Percentiles rank a stretch among this genome's conserved stretches.
phyloP scores from a whole-genome alignment of 306 rosid species.

The Ormosia emarginata region DNA sequence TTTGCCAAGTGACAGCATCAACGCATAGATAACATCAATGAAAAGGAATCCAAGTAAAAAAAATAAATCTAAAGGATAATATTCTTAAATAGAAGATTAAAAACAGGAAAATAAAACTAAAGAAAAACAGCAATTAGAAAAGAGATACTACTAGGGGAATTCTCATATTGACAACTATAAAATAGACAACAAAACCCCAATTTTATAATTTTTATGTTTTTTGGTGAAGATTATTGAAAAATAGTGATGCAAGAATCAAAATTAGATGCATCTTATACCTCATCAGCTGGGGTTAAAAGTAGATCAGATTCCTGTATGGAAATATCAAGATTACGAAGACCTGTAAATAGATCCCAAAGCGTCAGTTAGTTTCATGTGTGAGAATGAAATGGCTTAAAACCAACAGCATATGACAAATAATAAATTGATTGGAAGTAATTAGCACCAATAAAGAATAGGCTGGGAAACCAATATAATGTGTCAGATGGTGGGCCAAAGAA shows the following conservation, averaged over 20 bases:
- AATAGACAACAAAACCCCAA: background rate
- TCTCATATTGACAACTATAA: background rate
- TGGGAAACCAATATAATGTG: constrained; percentile 13
- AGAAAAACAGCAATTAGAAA: background rate
- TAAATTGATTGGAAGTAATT: background rate
- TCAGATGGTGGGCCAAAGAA: background rate
- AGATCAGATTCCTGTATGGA: constrained; percentile 72
- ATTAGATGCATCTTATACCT: constrained; percentile 43
- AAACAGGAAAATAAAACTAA: background rate
- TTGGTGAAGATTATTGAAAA: background rate
- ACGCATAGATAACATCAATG: constrained; percentile 26
- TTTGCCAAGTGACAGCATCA: constrained; percentile 48
- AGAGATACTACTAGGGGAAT: background rate
- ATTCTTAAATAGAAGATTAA: background rate
- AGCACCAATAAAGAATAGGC: background rate
- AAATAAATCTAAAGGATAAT: background rate
- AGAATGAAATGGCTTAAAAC: background rate
- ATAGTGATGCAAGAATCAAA: background rate
- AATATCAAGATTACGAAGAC: constrained; percentile 54
- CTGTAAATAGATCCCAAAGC: constrained; percentile 37
- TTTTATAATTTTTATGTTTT: background rate
- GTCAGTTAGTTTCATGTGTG: background rate
- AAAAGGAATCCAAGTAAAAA: background rate
- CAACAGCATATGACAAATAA: background rate
- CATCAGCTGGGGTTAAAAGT: constrained; percentile 59